Percentiles rank a stretch among this genome's conserved stretches.
Conservation (phyloP, 1,284 basidiomycete genomes). For the Heimioporus retisporus region DNA sequence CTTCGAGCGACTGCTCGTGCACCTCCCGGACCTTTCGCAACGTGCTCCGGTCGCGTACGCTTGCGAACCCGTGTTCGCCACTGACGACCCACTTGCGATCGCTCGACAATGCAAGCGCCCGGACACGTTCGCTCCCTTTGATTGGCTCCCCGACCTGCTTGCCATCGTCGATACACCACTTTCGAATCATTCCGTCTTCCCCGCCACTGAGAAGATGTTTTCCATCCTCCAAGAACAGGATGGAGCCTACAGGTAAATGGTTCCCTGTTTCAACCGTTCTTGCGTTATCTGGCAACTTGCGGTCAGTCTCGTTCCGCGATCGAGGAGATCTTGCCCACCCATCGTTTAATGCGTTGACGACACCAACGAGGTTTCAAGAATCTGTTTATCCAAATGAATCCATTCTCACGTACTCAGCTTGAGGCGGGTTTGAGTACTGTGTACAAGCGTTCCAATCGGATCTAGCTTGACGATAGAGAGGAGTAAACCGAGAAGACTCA, state of each 20-base stretch:
- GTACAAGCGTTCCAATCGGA: no score
- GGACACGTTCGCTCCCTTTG: neutral
- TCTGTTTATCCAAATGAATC: no score
- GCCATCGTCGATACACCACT: neutral
- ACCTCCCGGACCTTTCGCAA: neutral
- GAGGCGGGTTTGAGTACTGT: no score
- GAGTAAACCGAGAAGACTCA: no score
- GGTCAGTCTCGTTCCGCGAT: no score
- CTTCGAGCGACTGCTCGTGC: neutral
- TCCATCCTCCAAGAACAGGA: neutral
- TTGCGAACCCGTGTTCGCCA: neutral
- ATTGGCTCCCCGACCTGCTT: neutral
- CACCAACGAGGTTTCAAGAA: no score
- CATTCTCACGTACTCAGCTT: no score
- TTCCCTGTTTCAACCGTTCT: neutral
- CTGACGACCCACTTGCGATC: slow-evolving; percentile 3
- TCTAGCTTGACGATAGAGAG: no score
- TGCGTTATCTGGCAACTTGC: neutral
- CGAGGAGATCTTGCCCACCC: no score
- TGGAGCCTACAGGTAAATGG: neutral
- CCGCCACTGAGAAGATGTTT: neutral
- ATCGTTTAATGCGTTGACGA: no score
- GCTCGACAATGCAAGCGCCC: neutral
- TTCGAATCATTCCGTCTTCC: neutral
- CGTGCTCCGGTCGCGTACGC: neutral